A percentile compares a stretch with the other conserved stretches of the same genome.
These are phyloP conservation scores for Pseudocercospora fijiensis DNA, from an alignment of 2,329 filamentous ascomycete species.

Conservation along the genomic window DNA sequence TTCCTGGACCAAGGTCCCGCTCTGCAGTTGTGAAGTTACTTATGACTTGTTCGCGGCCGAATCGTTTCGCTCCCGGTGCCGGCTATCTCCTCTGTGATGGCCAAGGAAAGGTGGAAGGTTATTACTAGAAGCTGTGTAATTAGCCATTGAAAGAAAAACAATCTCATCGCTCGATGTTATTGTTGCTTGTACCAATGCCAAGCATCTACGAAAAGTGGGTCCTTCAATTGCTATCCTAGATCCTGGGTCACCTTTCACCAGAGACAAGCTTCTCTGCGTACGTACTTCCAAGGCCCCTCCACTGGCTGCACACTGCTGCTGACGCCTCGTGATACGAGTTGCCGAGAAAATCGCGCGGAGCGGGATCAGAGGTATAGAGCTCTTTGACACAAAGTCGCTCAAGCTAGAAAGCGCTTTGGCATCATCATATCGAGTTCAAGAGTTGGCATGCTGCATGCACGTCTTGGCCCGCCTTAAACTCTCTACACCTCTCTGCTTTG, in stretches of 20 bases:
- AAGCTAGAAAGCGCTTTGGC: not conserved
- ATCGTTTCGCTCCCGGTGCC: not conserved
- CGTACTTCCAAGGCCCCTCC: not conserved
- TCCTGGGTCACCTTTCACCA: not conserved
- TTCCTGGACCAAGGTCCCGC: not conserved
- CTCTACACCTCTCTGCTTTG: not conserved
- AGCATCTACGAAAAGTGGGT: not conserved
- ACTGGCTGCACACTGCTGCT: not conserved
- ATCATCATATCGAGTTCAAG: not conserved
- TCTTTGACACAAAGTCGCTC: not conserved
- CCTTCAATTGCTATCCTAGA: not conserved
- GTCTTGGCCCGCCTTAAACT: not conserved
- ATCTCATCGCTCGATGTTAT: too few relatives aligned
- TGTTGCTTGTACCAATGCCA: not conserved
- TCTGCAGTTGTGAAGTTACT: not conserved
- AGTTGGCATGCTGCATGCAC: conserved; percentile 2
- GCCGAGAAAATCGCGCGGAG: not conserved
- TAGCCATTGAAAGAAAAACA: too few relatives aligned
- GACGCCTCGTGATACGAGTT: not conserved
- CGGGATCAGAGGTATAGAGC: not conserved
- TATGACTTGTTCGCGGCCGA: not conserved
- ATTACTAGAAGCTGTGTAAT: too few relatives aligned
- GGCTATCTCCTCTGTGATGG: too few relatives aligned
- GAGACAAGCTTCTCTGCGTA: not conserved
- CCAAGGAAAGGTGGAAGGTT: too few relatives aligned